phyloP scores from a whole-genome alignment of 345 rosid species.

The Ailanthus altissimus region DNA sequence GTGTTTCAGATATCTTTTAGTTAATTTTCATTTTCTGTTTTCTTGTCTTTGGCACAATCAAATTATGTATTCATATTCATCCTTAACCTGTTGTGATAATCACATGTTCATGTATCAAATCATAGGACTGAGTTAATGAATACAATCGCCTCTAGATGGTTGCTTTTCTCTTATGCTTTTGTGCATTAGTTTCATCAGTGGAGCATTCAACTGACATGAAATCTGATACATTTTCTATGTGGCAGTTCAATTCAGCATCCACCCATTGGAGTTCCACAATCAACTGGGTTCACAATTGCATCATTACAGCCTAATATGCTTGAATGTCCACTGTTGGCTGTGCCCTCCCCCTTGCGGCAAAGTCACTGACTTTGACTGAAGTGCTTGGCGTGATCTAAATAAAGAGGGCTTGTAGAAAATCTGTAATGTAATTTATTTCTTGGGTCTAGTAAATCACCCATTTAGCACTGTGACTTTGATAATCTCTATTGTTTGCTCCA shows the following conservation, averaged over 20 bases:
- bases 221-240: neutral
- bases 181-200: neutral
- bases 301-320: conserved; percentile 70
- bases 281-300: conserved; percentile 57
- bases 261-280: conserved; percentile 61
- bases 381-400: conserved; percentile 14
- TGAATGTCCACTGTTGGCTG: conserved; percentile 63
- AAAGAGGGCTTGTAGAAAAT: conserved; percentile 26
- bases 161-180: neutral
- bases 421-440: conserved; percentile 34
- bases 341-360: conserved; percentile 59
- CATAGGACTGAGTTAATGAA: neutral
- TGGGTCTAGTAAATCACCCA: conserved; percentile 30
- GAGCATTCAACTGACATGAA: neutral
- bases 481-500: conserved; percentile 19
- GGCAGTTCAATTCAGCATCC: conserved; percentile 72
- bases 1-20: neutral
- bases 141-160: neutral
- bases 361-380: conserved; percentile 48
- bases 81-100: neutral
- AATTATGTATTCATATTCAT: neutral
- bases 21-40: neutral
- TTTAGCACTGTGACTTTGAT: conserved; percentile 9
- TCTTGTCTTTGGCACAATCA: neutral
- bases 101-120: neutral